Evolutionary conservation across 2,329 filamentous ascomycete genomes (phyloP).

Genomic region (Ascosphaera acerosa): DNA sequence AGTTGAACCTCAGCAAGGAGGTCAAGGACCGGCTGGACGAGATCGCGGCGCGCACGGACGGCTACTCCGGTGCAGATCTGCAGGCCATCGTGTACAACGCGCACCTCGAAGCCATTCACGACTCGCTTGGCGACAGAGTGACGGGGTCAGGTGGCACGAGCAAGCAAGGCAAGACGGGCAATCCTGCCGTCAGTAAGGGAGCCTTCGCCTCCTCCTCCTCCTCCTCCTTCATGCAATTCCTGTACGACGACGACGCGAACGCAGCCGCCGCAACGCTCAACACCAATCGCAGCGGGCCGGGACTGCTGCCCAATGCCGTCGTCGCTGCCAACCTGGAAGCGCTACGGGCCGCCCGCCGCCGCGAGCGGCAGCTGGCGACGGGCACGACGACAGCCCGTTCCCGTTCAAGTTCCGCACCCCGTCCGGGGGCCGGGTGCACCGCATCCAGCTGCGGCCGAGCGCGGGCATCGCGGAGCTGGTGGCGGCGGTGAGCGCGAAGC

Average conservation of each 20-base stretch:
- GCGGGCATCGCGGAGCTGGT: slow-evolving; percentile 64
- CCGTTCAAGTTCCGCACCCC: slow-evolving; percentile 99
- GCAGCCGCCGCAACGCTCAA: slow-evolving; percentile 19
- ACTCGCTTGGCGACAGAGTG: slow-evolving; percentile 41
- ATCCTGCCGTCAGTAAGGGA: slow-evolving; percentile 8
- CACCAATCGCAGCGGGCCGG: slow-evolving; percentile 19
- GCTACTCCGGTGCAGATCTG: slow-evolving; percentile 81
- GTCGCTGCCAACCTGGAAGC: slow-evolving; percentile 62
- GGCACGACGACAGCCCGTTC: slow-evolving; percentile 50
- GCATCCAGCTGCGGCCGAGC: slow-evolving; percentile 59
- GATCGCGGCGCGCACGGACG: slow-evolving; percentile 55
- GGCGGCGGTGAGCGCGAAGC: slow-evolving; percentile 50
- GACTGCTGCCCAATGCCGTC: slow-evolving; percentile 49
- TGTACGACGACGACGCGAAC: slow-evolving; percentile 37
- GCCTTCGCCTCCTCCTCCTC: slow-evolving; percentile 11
- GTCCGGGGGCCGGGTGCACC: slow-evolving; percentile 77
- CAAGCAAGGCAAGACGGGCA: slow-evolving; percentile 13
- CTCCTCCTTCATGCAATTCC: slow-evolving; percentile 50
- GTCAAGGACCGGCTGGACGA: slow-evolving; percentile 40
- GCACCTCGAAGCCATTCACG: slow-evolving; percentile 89
- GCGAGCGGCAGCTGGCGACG: slow-evolving; percentile 28
- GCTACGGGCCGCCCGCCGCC: slow-evolving; percentile 45
- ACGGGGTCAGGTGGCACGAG: slow-evolving; percentile 16
- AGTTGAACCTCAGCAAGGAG: slow-evolving; percentile 46
- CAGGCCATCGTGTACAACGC: slow-evolving; percentile 92